phyloP scores from a whole-genome alignment of 495 filamentous ascomycete genomes.

The Penicillium silybi region DNA sequence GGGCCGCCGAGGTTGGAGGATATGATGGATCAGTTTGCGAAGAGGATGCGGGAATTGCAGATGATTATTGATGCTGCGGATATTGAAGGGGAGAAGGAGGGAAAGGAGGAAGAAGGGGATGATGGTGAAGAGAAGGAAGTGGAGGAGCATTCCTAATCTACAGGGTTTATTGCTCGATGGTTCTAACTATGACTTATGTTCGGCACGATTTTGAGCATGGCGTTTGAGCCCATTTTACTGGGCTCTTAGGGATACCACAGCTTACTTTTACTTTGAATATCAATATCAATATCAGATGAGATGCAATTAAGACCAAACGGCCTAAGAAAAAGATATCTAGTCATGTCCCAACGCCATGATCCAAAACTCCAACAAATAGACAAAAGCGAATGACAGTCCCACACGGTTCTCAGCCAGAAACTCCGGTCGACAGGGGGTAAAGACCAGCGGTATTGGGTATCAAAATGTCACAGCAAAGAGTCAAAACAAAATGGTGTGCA shows the following conservation, averaged over 20 bases:
- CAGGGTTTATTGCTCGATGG: background rate
- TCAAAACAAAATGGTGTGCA: constrained; percentile 1
- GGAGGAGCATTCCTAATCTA: background rate
- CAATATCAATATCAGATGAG: background rate
- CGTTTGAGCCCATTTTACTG: background rate
- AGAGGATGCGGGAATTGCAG: constrained; percentile 53
- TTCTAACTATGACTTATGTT: background rate
- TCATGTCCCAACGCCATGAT: background rate
- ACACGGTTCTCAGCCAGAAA: constrained; percentile 18
- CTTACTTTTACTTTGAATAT: background rate
- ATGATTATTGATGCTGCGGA: constrained; percentile 39
- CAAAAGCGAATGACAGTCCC: constrained; percentile 8
- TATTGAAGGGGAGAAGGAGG: background rate
- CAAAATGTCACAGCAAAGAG: constrained; percentile 12
- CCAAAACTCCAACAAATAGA: constrained; percentile 4
- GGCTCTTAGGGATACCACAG: background rate
- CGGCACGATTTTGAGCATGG: background rate
- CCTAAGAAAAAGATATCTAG: background rate
- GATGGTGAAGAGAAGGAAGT: background rate
- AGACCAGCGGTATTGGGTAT: constrained; percentile 26
- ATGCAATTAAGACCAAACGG: background rate
- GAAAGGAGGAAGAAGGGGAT: background rate
- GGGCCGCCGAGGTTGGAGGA: constrained; percentile 42
- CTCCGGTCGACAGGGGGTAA: constrained; percentile 16
- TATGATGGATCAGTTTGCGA: constrained; percentile 66